Conservation (phyloP, 1,139 yeast species). For the Protomyces macrosporus region DNA sequence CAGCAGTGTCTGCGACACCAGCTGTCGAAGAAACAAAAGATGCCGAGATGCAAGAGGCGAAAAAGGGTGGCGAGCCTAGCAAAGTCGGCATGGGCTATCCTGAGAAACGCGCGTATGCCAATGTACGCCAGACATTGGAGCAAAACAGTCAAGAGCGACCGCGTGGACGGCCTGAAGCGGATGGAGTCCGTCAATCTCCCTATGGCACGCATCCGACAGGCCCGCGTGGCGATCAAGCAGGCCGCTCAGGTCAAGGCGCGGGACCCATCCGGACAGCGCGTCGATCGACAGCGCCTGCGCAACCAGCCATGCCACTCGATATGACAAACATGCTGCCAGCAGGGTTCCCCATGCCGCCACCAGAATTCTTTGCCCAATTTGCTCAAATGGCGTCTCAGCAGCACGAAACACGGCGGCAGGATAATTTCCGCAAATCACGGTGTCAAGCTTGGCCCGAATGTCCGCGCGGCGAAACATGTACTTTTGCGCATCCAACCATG, state of each 20-base stretch:
- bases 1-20: neutral
- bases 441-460: conserved; percentile 18
- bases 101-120: conserved; percentile 4
- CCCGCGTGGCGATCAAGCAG: conserved; percentile 2
- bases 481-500: conserved; percentile 18
- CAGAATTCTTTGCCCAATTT: conserved; percentile 16
- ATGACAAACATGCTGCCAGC: neutral
- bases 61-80: neutral
- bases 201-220: conserved; percentile 21
- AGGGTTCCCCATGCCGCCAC: conserved; percentile 18
- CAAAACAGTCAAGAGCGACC: conserved; percentile 5
- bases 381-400: conserved; percentile 14
- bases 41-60: conserved; percentile 7
- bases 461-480: conserved; percentile 12
- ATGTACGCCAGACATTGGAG: conserved; percentile 15
- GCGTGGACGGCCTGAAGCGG: conserved; percentile 9
- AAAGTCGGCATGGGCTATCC: conserved; percentile 22
- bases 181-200: conserved; percentile 16
- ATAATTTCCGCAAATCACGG: neutral
- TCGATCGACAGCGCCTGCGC: neutral
- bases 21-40: neutral
- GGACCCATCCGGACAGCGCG: conserved; percentile 16
- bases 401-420: neutral
- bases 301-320: conserved; percentile 11
- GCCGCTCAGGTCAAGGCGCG: neutral